Percentiles rank a stretch among this genome's conserved stretches.
phyloP scores from a whole-genome alignment of 139 green algal species.

The Chlorokybus atmophyticus region DNA sequence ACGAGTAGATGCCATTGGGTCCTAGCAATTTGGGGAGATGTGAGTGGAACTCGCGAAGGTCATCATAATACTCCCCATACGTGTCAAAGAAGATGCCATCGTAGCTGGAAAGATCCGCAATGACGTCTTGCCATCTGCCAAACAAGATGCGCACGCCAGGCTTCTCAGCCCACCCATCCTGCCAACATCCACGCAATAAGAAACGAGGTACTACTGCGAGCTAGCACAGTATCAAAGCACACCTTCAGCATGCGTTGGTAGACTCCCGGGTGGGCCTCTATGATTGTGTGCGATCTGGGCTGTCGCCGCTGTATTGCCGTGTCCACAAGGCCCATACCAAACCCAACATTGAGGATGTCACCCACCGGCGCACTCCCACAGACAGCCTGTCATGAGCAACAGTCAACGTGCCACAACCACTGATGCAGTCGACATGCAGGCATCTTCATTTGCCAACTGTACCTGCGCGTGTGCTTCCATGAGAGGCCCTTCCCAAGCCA shows the following conservation, averaged over 20 bases:
- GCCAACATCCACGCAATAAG: neutral
- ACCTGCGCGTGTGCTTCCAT: conserved; percentile 78
- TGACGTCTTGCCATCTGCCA: conserved; percentile 72
- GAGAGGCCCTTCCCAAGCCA: conserved; percentile 83
- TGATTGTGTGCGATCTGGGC: conserved; percentile 68
- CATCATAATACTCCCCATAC: conserved; percentile 73
- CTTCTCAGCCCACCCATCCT: conserved; percentile 59
- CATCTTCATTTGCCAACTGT: neutral
- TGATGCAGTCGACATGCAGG: too few relatives aligned
- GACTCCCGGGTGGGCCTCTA: conserved; percentile 88
- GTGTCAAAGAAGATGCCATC: conserved; percentile 90
- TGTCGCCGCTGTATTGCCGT: conserved; percentile 19
- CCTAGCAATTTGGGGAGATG: conserved; percentile 55
- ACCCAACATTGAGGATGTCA: conserved; percentile 89
- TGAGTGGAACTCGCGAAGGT: conserved; percentile 56
- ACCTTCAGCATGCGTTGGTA: conserved; percentile 44
- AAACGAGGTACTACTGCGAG: neutral
- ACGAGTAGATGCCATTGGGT: conserved; percentile 71
- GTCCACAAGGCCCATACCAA: conserved; percentile 88
- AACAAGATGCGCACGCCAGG: conserved; percentile 64
- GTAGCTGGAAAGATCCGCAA: conserved; percentile 14
- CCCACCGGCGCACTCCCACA: conserved; percentile 26
- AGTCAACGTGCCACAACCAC: neutral
- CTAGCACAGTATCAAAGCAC: too few relatives aligned
- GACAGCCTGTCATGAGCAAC: conserved; percentile 5